phyloP scores from a whole-genome alignment of 2,329 filamentous ascomycete species.

The Pseudogymnoascus sp. region DNA sequence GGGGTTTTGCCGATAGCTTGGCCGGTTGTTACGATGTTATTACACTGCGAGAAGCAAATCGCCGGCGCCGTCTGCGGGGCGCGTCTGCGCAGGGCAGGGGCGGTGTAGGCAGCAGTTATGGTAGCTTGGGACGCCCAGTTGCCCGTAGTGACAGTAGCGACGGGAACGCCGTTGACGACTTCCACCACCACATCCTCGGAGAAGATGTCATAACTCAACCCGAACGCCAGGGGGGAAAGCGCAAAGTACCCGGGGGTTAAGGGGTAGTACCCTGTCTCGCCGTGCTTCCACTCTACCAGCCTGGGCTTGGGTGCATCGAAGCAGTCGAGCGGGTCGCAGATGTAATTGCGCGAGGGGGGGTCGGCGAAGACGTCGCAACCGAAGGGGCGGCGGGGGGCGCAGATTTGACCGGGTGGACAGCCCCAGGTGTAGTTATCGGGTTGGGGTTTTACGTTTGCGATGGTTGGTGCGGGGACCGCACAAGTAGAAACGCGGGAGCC shows the following conservation, averaged over 20 bases:
- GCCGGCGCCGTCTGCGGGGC: slow-evolving; percentile 34
- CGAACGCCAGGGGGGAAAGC: slow-evolving; percentile 53
- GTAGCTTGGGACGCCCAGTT: slow-evolving; percentile 45
- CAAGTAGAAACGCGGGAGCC: neutral
- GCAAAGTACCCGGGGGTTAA: slow-evolving; percentile 52
- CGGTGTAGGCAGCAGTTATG: slow-evolving; percentile 27
- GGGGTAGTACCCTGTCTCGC: slow-evolving; percentile 42
- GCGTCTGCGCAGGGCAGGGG: slow-evolving; percentile 30
- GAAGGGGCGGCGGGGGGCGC: slow-evolving; percentile 30
- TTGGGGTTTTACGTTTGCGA: neutral
- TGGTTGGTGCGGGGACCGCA: neutral
- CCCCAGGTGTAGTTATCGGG: slow-evolving; percentile 31
- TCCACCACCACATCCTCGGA: slow-evolving; percentile 34
- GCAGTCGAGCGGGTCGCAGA: slow-evolving; percentile 33
- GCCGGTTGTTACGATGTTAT: slow-evolving; percentile 39
- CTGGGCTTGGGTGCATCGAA: slow-evolving; percentile 26
- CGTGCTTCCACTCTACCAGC: slow-evolving; percentile 33
- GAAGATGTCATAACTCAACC: slow-evolving; percentile 55
- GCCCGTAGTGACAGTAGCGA: slow-evolving; percentile 42
- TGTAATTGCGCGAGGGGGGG: slow-evolving; percentile 31
- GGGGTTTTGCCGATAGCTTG: slow-evolving; percentile 38
- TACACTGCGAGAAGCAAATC: slow-evolving; percentile 45
- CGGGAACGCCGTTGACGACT: slow-evolving; percentile 19
- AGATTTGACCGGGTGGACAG: slow-evolving; percentile 35
- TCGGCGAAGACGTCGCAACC: slow-evolving; percentile 33